Percentiles rank a stretch among this genome's conserved stretches.
These are phyloP conservation scores for Leishmania arabica DNA, from an alignment of 208 protist genomes.

Conservation along the genomic window DNA sequence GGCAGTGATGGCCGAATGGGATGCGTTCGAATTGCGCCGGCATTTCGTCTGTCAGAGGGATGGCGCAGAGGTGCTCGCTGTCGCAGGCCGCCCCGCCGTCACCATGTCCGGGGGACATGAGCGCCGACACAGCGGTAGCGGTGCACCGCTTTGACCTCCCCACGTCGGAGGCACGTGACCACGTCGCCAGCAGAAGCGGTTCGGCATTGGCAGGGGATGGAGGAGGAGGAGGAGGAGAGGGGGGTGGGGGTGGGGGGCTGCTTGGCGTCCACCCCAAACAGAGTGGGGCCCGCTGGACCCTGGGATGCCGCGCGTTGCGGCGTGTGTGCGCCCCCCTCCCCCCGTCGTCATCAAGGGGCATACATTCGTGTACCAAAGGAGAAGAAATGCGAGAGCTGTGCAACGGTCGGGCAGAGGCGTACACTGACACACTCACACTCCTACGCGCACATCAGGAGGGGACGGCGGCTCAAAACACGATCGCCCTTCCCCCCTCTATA, in stretches of 20 bases:
- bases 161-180: not conserved
- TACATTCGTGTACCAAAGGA: not conserved
- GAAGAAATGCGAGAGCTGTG: not conserved
- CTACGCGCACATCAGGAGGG: not conserved
- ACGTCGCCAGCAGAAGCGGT: not conserved
- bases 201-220: not conserved
- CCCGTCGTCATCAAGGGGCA: not conserved
- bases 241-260: too few species aligned
- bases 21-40: not conserved
- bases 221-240: not conserved
- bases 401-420: not conserved
- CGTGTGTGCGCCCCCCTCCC: not conserved
- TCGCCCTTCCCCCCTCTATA: constrained; percentile 1
- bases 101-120: not conserved
- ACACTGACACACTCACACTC: not conserved
- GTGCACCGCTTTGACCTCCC: not conserved
- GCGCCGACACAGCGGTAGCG: not conserved
- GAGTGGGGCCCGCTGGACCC: not conserved
- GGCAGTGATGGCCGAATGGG: not conserved
- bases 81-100: not conserved
- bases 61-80: not conserved
- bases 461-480: not conserved
- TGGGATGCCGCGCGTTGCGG: not conserved
- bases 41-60: not conserved
- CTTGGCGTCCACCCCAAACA: not conserved